Evolutionary conservation across 257 asterid species (phyloP), one percentile per base, ranked within the genome.

Genomic region (Verbena officinalis): DNA sequence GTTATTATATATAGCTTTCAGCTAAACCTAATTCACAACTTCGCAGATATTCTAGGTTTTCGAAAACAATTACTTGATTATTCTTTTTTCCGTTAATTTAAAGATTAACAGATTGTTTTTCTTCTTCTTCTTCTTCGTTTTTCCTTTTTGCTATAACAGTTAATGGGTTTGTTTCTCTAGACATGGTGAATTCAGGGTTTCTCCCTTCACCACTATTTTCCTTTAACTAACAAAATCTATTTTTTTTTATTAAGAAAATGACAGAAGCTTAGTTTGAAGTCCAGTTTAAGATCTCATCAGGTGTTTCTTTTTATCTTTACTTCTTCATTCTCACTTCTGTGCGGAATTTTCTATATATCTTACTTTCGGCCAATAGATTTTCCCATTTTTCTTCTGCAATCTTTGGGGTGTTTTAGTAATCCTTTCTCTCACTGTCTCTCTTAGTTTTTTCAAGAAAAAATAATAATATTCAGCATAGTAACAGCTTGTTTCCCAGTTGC

Each of bases 231-330:
- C 12, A 22, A 24, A 68, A 20, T 39, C 14, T 9, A 7, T 1
- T 64, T 52, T 48, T 71, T 59, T 23, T 52, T 42, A n/a, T 22
- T 36, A 69, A 44, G 48, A 62, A 64, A 68, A 63, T 49, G 76
- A 69, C 79, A 68, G 73, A 42, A 57, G 70, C 62, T 27, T 16
- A 40, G 45, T 43, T 73, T 44, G 77, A 67, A 70, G 60, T 73
- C 20, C 10, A 69, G 77, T 74, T 30, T 45, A 64, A 81, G 77
- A 75, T 45, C 42, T 69, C 71, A 62, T 71, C 66, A 67, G 68
- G 68, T 50, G 58, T 30, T 67, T 24, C 65, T 54, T 68, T 75
- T 52, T 11, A 64, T 55, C 24, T 51, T 12, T 31, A 24, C 33
- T 36, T 70, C 30, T 34, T 52, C 53, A 36, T 15, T 5, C 17